Evolutionary conservation across 108 stramenopile species (phyloP), one percentile per base, ranked within the genome.

Genomic region (Aureococcus anophagefferens): DNA sequence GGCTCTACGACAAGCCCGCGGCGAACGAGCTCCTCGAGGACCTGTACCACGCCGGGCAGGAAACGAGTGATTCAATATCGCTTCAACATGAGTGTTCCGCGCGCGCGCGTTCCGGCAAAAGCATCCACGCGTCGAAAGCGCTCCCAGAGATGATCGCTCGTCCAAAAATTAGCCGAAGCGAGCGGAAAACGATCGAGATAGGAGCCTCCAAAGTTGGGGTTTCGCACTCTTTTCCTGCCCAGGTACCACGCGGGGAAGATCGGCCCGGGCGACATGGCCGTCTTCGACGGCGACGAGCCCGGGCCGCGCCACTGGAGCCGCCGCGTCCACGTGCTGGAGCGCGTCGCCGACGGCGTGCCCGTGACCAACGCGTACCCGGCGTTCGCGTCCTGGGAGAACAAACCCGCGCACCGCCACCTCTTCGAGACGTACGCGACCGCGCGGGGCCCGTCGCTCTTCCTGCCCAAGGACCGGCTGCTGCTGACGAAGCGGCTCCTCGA

Each of bases 401-500:
- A 76, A 18, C 37, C 66, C 40, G 70, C 72, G 71, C 28, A 31
- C 18, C 35, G 77, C 28, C 75, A 77, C 37, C 66, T 77, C 11
- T 77, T 45, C 72, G 63, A 73, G 67, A 74, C 72, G 34, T 77
- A 79, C 68, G 66, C 72, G 28, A 74, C 72, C 45, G 73, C 74
- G 16, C 76, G 78, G 30, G 78, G 78, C 0, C 63, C 45, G 32
- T 77, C 78, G 30, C 40, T 79, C 11, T 79, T 79, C 65, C 72
- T 64, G 33, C 67, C 78, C 28, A 79, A 79, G 51, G 78, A 79
- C 62, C 72, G 78, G 17, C 72, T 79, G 29, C 36, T 33, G 25
- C 72, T 79, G n/a, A 79, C 78, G 35, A 73, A 77, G 71, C 17
- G 35, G 40, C 77, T 79, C 68, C 44, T 79, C 32, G 78, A 77